A percentile compares a stretch with the other conserved stretches of the same genome.
Conservation (phyloP, 2,329 filamentous ascomycete species). For the Alternaria conjuncta region DNA sequence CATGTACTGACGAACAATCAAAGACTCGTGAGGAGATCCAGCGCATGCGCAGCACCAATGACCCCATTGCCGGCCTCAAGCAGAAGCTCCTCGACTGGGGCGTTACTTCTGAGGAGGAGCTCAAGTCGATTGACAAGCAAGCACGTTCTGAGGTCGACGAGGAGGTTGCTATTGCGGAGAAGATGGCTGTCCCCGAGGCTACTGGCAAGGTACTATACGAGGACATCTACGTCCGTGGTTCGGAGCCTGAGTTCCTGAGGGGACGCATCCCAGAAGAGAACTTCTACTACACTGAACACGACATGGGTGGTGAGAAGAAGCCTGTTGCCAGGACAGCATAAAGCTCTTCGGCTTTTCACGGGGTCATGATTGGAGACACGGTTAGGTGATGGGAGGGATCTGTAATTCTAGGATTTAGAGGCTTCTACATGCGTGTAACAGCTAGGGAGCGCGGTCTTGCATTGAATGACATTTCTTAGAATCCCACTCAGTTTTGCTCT, state of each 20-base stretch:
- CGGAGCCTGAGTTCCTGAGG: constrained; percentile 85
- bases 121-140: constrained; percentile 95
- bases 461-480: constrained; percentile 5
- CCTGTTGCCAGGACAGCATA: constrained; percentile 44
- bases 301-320: constrained; percentile 48
- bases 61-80: constrained; percentile 97
- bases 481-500: not conserved
- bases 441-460: constrained; percentile 14
- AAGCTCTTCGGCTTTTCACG: constrained; percentile 2
- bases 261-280: constrained; percentile 92
- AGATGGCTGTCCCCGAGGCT: constrained; percentile 80
- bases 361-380: not conserved
- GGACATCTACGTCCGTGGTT: constrained; percentile 92
- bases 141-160: constrained; percentile 83
- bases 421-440: constrained; percentile 22
- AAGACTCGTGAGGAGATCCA: constrained; percentile 96
- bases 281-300: constrained; percentile 69
- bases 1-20: constrained; percentile 21
- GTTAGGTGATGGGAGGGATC: constrained; percentile 6
- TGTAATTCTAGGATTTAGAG: constrained; percentile 37
- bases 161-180: constrained; percentile 89
- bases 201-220: constrained; percentile 87
- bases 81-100: constrained; percentile 97
- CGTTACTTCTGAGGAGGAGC: constrained; percentile 88
- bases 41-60: constrained; percentile 98